A percentile compares a stretch with the other conserved stretches of the same genome.
Evolutionary conservation across 108 stramenopile species (phyloP).

Genomic region (Pseudonitzschia multistriata): DNA sequence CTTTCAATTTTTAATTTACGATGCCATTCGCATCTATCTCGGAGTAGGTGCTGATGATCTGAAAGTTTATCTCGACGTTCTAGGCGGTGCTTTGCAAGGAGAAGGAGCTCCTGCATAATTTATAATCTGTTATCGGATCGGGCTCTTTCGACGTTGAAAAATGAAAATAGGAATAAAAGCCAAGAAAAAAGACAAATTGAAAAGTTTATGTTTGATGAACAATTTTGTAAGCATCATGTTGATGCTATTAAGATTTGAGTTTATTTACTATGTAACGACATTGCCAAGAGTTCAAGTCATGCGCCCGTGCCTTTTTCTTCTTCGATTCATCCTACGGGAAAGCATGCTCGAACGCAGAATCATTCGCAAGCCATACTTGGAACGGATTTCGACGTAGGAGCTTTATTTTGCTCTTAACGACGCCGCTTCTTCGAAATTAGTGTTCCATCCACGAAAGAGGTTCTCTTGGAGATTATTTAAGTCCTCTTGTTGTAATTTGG

Average conservation of each 20-base stretch:
- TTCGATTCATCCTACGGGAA: too few relatives aligned
- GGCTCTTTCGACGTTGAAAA: not conserved
- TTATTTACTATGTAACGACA: not conserved
- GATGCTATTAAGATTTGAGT: not conserved
- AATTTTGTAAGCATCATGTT: too few relatives aligned
- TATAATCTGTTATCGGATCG: not conserved
- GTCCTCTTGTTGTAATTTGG: not conserved
- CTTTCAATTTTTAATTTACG: conserved; percentile 71
- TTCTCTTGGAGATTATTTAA: not conserved
- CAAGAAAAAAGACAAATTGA: conserved; percentile 1
- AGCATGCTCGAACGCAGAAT: too few relatives aligned
- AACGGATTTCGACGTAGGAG: too few relatives aligned
- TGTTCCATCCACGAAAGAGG: not conserved
- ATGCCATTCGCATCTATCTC: conserved; percentile 58
- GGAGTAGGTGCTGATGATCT: conserved; percentile 74
- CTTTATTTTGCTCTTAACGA: not conserved
- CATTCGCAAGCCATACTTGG: too few relatives aligned
- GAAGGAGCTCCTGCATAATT: conserved; percentile 28
- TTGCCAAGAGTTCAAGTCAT: too few relatives aligned
- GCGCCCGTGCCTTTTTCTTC: too few relatives aligned
- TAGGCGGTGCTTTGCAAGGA: conserved; percentile 51
- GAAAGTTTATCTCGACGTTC: conserved; percentile 76
- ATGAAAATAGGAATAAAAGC: not conserved
- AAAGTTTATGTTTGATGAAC: not conserved
- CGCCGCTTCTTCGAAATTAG: not conserved